Evolutionary conservation across 768 basidiomycete species (phyloP).

Genomic region (Lactarius quietus): DNA sequence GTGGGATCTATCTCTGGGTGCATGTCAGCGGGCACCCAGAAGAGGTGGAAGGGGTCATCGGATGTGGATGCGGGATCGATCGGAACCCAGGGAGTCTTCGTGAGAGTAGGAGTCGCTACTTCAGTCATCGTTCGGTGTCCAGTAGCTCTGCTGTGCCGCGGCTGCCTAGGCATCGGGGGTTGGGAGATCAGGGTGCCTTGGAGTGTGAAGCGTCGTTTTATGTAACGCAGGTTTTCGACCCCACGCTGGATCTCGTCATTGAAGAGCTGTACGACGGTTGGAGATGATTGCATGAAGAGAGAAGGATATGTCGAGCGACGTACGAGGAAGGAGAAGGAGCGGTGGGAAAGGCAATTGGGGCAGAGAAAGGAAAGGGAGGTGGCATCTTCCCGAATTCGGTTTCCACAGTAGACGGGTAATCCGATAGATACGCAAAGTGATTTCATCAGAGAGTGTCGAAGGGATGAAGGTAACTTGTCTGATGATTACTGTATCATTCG

Average conservation of each 20-base stretch:
- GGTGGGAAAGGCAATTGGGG: background rate
- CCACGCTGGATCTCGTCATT: constrained; percentile 84
- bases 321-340: background rate
- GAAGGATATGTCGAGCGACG: background rate
- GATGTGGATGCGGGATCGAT: constrained; percentile 40
- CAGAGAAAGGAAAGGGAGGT: background rate
- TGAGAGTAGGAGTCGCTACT: constrained; percentile 36
- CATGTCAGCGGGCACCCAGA: constrained; percentile 96
- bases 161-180: constrained; percentile 59
- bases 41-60: constrained; percentile 86
- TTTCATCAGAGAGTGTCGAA: too few species aligned
- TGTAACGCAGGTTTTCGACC: constrained; percentile 79
- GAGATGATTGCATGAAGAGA: constrained; percentile 4
- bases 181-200: constrained; percentile 84
- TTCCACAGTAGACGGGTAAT: too few species aligned
- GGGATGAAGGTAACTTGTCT: too few species aligned
- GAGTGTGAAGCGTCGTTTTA: constrained; percentile 77
- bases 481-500: too few species aligned
- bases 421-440: too few species aligned
- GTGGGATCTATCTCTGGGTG: constrained; percentile 98
- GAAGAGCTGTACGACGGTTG: constrained; percentile 57
- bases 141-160: constrained; percentile 33
- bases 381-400: too few species aligned
- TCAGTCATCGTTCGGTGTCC: constrained; percentile 41
- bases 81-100: constrained; percentile 42